A percentile compares a stretch with the other conserved stretches of the same genome.
Conservation (phyloP, 805 yeast genomes). For the Candida tibetensis region DNA sequence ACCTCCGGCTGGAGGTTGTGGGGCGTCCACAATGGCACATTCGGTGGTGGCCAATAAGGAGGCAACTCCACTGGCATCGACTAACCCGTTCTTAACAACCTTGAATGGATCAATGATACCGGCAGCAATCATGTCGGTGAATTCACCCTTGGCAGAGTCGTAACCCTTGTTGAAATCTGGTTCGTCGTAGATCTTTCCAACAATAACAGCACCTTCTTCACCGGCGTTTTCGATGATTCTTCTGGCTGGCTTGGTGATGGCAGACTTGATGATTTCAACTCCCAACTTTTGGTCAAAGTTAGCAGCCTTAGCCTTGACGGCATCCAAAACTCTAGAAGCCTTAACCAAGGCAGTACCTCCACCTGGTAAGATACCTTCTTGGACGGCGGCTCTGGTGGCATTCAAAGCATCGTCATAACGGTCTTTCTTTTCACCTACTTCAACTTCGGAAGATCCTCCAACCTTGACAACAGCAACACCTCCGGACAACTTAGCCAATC, state of each 20-base stretch:
- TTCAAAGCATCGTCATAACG: conserved; percentile 97
- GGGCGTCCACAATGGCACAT: conserved; percentile 96
- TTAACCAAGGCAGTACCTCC: conserved; percentile 98
- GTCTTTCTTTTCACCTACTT: conserved; percentile 99
- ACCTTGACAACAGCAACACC: conserved; percentile 98
- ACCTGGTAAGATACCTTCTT: conserved; percentile 98
- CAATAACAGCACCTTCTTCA: conserved; percentile 95
- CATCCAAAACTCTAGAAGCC: conserved; percentile 76
- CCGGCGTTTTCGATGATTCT: conserved; percentile 96
- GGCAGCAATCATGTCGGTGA: conserved; percentile 91
- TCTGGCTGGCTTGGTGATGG: conserved; percentile 93
- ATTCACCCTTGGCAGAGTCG: conserved; percentile 89
- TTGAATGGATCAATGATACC: conserved; percentile 99
- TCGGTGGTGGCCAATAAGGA: conserved; percentile 96
- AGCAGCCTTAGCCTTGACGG: conserved; percentile 56
- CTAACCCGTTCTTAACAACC: conserved; percentile 93
- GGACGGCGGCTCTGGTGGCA: conserved; percentile 98
- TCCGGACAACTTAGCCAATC: conserved; percentile 94
- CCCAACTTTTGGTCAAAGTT: conserved; percentile 98
- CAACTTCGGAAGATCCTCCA: conserved; percentile 96
- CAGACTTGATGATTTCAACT: conserved; percentile 87
- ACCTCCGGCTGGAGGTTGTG: conserved; percentile 65
- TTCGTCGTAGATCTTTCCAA: conserved; percentile 74
- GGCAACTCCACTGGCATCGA: conserved; percentile 97
- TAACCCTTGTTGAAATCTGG: conserved; percentile 84